Conservation (phyloP, 257 asterid genomes). For the Hygrophila difformis region DNA sequence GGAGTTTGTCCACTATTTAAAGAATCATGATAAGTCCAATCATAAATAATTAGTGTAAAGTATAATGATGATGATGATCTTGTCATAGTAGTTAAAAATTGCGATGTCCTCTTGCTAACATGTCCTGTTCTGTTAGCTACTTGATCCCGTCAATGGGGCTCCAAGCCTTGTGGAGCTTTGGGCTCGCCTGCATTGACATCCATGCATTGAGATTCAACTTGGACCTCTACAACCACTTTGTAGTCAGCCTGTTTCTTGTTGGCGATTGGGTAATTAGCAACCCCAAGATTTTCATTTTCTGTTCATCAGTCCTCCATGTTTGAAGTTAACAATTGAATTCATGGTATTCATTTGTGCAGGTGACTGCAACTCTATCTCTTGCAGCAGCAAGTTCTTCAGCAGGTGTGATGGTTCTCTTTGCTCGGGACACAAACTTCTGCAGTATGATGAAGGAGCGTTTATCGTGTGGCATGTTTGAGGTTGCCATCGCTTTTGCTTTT, state of each 20-base stretch:
- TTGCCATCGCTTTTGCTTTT: conserved; percentile 74
- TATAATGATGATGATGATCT: too few relatives aligned
- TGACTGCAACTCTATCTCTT: conserved; percentile 70
- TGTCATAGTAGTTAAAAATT: too few relatives aligned
- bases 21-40: too few relatives aligned
- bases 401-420: conserved; percentile 65
- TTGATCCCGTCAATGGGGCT: conserved; percentile 96
- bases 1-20: too few relatives aligned
- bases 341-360: conserved; percentile 41
- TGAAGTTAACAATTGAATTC: background rate
- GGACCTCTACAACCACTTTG: conserved; percentile 64
- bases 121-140: conserved; percentile 63
- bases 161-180: conserved; percentile 88
- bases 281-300: background rate
- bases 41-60: too few relatives aligned
- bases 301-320: too few relatives aligned
- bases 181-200: conserved; percentile 74
- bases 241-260: conserved; percentile 68
- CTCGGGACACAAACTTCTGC: conserved; percentile 57
- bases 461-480: conserved; percentile 60
- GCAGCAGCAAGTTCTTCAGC: conserved; percentile 91
- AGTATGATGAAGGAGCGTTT: conserved; percentile 20
- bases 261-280: conserved; percentile 77
- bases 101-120: background rate
- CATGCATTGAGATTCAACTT: conserved; percentile 75